Base-by-base conservation (phyloP, 2,329 filamentous ascomycete genomes). In the Claviceps digitariae region DNA sequence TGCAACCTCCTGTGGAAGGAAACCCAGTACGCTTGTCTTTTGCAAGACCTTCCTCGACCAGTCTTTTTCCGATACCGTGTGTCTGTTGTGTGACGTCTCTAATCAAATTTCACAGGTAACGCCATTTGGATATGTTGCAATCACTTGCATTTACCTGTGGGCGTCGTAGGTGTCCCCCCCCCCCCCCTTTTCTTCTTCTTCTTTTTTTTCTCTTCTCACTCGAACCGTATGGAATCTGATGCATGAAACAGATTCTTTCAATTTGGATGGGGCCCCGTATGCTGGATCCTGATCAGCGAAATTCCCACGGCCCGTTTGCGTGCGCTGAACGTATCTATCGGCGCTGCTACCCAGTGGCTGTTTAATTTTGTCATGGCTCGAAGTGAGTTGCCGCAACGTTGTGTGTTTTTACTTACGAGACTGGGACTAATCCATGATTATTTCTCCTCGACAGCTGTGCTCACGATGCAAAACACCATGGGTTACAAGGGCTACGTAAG, bases 291-390 rank as follows among this genome's bases (percentile, higher is more conserved):
- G 61, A 77, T 85, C 3, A 67, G 64, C 27, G 84, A 88, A 66
- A 87, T 87, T 54, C 83, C 83, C 0, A 82, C 81, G 7, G 81
- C 82, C 0, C 73, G 84, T 36, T 72, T 87, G 8, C 72, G 84
- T 53, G 79, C 79, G 20, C 69, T 84, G 58, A 87, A 86, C 61
- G 83, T 87, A 7, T 77, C 83, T 1, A 72, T 87, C 48, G 83
- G 77, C 0, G 83, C 84, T 0, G 81, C 79, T 1, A 85, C 81
- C 0, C 83, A 87, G 61, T 86, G 83, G 83, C 66, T 87, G 4
- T 87, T 87, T 66, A 88, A 88, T 63, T 85, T 87, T 56, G 77
- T 86, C 10, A 81, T 87, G 54, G 83, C 84, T 1, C 71, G 81
- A 54, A 81, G 65, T 67, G 57, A 60, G 65, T 61, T 8, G 12